Evolutionary conservation across 768 basidiomycete genomes (phyloP).

Genomic region (Leccinum barrowsii): DNA sequence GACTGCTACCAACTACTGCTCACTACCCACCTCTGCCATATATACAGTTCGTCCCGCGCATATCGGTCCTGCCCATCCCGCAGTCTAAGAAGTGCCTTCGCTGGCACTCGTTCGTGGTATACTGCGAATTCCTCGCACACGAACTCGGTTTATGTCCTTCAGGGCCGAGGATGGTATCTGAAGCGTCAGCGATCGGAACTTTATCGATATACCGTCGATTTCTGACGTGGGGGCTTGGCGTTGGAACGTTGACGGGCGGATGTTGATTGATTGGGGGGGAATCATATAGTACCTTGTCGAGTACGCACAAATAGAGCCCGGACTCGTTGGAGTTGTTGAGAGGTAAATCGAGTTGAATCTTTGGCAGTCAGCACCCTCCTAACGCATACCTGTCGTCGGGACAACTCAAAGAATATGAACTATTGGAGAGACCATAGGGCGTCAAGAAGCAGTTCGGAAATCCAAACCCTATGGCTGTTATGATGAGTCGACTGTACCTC

Average conservation of each 20-base stretch:
- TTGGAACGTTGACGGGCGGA: slow-evolving; percentile 52
- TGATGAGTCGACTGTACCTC: too few species aligned
- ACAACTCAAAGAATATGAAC: too few species aligned
- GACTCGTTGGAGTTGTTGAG: slow-evolving; percentile 94
- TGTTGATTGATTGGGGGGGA: slow-evolving; percentile 27
- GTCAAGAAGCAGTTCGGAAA: too few species aligned
- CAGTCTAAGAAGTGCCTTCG: slow-evolving; percentile 72
- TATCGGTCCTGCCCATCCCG: slow-evolving; percentile 91
- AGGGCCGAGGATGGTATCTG: slow-evolving; percentile 91
- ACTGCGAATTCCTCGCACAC: slow-evolving; percentile 86
- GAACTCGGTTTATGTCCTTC: slow-evolving; percentile 84
- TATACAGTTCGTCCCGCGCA: slow-evolving; percentile 61
- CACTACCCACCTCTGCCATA: not conserved
- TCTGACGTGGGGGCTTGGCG: slow-evolving; percentile 84
- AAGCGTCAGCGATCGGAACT: slow-evolving; percentile 96
- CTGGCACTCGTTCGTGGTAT: slow-evolving; percentile 92
- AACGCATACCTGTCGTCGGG: too few species aligned
- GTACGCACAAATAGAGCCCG: slow-evolving; percentile 88
- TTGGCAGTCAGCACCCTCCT: slow-evolving; percentile 44
- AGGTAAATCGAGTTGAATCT: slow-evolving; percentile 91
- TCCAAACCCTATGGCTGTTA: too few species aligned
- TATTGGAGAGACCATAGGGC: too few species aligned
- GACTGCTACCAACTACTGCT: slow-evolving; percentile 11
- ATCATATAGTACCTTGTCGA: too few species aligned
- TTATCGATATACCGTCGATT: slow-evolving; percentile 77